Conservation (phyloP, 768 basidiomycete species). For the Daedaleopsis nitida region DNA sequence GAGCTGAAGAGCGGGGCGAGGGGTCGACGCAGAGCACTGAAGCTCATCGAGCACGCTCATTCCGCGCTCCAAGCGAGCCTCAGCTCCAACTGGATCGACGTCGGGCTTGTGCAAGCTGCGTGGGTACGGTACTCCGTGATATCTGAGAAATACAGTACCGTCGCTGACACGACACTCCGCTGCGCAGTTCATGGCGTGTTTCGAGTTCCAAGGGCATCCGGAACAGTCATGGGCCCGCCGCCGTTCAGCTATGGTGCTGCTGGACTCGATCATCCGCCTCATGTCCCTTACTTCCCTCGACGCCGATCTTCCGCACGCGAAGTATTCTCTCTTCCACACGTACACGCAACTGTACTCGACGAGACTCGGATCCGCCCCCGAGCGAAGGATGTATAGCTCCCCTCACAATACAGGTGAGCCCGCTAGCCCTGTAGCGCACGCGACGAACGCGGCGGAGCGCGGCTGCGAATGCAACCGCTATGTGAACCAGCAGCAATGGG, state of each 20-base stretch:
- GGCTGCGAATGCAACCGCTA: constrained; percentile 35
- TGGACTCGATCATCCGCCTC: constrained; percentile 66
- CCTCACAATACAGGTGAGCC: no score
- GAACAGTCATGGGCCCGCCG: constrained; percentile 52
- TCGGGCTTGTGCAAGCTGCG: constrained; percentile 71
- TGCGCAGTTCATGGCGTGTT: constrained; percentile 65
- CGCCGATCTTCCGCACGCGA: constrained; percentile 48
- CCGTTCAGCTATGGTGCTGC: constrained; percentile 56
- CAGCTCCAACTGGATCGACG: constrained; percentile 71
- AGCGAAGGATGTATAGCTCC: no score
- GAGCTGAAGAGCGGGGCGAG: constrained; percentile 49
- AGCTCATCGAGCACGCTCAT: constrained; percentile 70
- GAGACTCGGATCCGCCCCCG: not conserved
- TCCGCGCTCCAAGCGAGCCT: constrained; percentile 69
- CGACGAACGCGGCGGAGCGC: not conserved
- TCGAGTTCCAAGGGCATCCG: constrained; percentile 73
- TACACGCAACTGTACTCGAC: constrained; percentile 46
- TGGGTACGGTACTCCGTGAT: constrained; percentile 35
- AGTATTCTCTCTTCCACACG: constrained; percentile 39
- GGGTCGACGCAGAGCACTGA: constrained; percentile 58
- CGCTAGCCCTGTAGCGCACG: not conserved
- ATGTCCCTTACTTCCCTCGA: constrained; percentile 65
- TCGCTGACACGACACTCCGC: not conserved
- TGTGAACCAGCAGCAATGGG: constrained; percentile 53
- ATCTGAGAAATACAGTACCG: not conserved